Evolutionary conservation across 176 grass and related monocot species (phyloP).

Genomic region (Eremochloa ophiuroides): DNA sequence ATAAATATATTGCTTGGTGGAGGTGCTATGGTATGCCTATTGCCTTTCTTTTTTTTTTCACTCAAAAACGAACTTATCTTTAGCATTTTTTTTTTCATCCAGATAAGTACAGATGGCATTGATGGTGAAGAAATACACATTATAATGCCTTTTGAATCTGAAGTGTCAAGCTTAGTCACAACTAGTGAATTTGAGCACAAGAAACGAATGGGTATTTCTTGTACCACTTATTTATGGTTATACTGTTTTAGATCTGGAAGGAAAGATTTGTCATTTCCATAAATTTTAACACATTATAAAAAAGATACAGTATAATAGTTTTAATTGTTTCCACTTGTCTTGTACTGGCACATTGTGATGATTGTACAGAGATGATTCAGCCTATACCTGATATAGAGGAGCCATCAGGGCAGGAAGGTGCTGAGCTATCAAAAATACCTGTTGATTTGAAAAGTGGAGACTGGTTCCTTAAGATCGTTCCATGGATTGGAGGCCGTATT

Average conservation of each 20-base stretch:
- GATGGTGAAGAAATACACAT: slow-evolving; percentile 78
- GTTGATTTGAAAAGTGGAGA: slow-evolving; percentile 81
- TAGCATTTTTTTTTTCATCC: slow-evolving; percentile 12
- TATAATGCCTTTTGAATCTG: slow-evolving; percentile 55
- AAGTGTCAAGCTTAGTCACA: slow-evolving; percentile 54
- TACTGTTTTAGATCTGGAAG: not conserved
- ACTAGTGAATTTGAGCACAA: slow-evolving; percentile 57
- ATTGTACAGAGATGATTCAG: slow-evolving; percentile 53
- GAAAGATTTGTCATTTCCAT: not conserved
- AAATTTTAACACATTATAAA: not conserved
- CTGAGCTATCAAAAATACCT: slow-evolving; percentile 81
- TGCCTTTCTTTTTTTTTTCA: not conserved
- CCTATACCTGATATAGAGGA: slow-evolving; percentile 64
- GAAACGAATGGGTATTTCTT: slow-evolving; percentile 57
- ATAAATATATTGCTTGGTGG: slow-evolving; percentile 77
- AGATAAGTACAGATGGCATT: slow-evolving; percentile 65
- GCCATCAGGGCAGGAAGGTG: slow-evolving; percentile 47
- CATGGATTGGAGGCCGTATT: slow-evolving; percentile 92
- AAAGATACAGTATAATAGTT: not conserved
- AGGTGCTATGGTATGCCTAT: slow-evolving; percentile 68
- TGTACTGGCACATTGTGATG: not conserved
- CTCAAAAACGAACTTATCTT: not conserved
- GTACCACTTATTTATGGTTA: not conserved
- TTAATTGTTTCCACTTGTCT: not conserved
- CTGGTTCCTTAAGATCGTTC: slow-evolving; percentile 83